phyloP scores from a whole-genome alignment of 139 green algal genomes.

The Coelastrella sp. region DNA sequence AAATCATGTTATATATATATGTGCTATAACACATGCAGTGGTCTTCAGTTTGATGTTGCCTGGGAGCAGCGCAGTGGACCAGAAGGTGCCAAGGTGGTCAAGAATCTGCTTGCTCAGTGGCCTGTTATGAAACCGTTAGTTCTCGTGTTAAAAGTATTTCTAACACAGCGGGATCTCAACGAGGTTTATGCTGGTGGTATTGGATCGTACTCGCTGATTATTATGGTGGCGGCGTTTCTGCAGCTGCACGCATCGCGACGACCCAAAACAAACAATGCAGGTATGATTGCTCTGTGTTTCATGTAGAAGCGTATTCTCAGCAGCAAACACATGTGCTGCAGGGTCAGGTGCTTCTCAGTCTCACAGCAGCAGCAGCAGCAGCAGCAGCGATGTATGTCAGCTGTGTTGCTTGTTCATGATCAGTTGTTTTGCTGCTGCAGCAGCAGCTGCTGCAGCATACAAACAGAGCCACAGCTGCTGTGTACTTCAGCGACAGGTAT shows the following conservation, averaged over 20 bases:
- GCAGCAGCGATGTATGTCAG: neutral
- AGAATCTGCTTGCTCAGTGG: conserved; percentile 71
- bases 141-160: conserved; percentile 68
- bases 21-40: neutral
- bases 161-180: conserved; percentile 95
- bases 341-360: too few species aligned
- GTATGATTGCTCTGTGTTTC: too few species aligned
- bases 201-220: conserved; percentile 93
- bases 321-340: too few species aligned
- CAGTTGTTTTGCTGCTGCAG: too few species aligned
- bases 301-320: too few species aligned
- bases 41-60: conserved; percentile 93
- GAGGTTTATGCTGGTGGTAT: conserved; percentile 96
- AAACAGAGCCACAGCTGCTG: too few species aligned
- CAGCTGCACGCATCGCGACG: conserved; percentile 77
- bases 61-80: conserved; percentile 92
- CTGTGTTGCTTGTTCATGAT: neutral
- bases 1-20: neutral
- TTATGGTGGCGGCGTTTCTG: conserved; percentile 91
- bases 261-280: neutral
- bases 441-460: neutral
- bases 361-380: neutral
- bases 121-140: conserved; percentile 86
- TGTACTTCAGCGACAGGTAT: too few species aligned
- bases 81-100: conserved; percentile 66